These are phyloP conservation scores for Xerocomus brunneocitrinus DNA, from an alignment of 768 basidiomycete species.

Conservation along the genomic window DNA sequence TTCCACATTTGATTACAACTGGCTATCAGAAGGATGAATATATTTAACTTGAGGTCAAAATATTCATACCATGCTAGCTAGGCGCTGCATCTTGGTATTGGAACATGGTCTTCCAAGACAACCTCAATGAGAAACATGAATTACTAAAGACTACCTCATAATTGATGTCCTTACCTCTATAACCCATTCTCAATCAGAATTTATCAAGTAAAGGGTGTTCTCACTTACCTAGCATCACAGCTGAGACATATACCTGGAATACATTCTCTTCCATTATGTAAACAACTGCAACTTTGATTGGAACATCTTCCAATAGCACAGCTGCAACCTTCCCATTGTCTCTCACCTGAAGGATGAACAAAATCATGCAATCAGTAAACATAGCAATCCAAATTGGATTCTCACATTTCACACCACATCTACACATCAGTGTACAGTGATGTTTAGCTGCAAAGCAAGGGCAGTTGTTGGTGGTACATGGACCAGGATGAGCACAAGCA, in stretches of 20 bases:
- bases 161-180: slow-evolving; percentile 20
- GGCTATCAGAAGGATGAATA: slow-evolving; percentile 21
- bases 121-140: slow-evolving; percentile 12
- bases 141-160: background rate
- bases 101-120: slow-evolving; percentile 15
- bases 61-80: slow-evolving; percentile 17
- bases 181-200: background rate
- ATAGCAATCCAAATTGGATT: background rate
- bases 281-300: slow-evolving; percentile 35
- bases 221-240: slow-evolving; percentile 41
- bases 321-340: slow-evolving; percentile 12
- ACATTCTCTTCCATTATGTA: slow-evolving; percentile 39
- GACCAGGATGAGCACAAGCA: slow-evolving; percentile 46
- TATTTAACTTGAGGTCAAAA: background rate
- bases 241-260: slow-evolving; percentile 46
- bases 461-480: slow-evolving; percentile 41
- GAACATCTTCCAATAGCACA: slow-evolving; percentile 28
- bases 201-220: background rate
- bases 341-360: slow-evolving; percentile 8
- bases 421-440: slow-evolving; percentile 46
- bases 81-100: slow-evolving; percentile 29
- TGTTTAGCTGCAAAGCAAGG: slow-evolving; percentile 35
- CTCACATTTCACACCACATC: slow-evolving; percentile 41
- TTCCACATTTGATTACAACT: slow-evolving; percentile 33
- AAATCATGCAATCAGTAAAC: background rate